Evolutionary conservation across 441 rosid genomes (phyloP).

Genomic region (Erysimum cheiri): DNA sequence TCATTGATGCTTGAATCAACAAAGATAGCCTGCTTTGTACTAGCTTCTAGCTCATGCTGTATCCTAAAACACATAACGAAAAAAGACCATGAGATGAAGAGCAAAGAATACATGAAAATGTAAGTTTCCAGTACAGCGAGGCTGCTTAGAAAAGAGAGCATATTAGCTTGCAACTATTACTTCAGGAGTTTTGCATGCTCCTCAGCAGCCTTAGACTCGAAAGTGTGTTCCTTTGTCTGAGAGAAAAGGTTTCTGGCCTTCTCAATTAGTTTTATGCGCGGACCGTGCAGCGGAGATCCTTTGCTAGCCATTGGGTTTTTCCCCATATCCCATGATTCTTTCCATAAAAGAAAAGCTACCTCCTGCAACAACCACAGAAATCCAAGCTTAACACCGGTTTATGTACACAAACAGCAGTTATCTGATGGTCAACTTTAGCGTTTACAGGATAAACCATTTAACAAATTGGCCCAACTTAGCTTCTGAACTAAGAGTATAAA

Average conservation of each 20-base stretch:
- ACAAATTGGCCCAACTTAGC: slow-evolving; percentile 11
- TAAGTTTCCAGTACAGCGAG: slow-evolving; percentile 14
- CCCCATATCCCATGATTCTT: slow-evolving; percentile 93
- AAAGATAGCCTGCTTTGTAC: slow-evolving; percentile 94
- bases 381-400: slow-evolving; percentile 1
- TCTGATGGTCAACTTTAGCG: slow-evolving; percentile 5
- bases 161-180: slow-evolving; percentile 48
- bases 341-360: slow-evolving; percentile 96
- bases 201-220: slow-evolving; percentile 97
- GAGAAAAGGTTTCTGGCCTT: slow-evolving; percentile 78
- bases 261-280: slow-evolving; percentile 91
- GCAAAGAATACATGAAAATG: neutral
- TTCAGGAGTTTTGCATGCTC: slow-evolving; percentile 94
- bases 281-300: slow-evolving; percentile 96
- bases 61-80: slow-evolving; percentile 56
- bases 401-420: neutral
- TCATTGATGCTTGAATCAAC: slow-evolving; percentile 98
- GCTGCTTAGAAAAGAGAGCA: neutral
- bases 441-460: slow-evolving; percentile 1
- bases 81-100: slow-evolving; percentile 21
- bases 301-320: slow-evolving; percentile 97
- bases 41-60: slow-evolving; percentile 92
- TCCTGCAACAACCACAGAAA: slow-evolving; percentile 55
- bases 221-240: slow-evolving; percentile 89
- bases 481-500: slow-evolving; percentile 26